Evolutionary conservation across 1,139 yeast species (phyloP).

Genomic region (Candida freyschussii): DNA sequence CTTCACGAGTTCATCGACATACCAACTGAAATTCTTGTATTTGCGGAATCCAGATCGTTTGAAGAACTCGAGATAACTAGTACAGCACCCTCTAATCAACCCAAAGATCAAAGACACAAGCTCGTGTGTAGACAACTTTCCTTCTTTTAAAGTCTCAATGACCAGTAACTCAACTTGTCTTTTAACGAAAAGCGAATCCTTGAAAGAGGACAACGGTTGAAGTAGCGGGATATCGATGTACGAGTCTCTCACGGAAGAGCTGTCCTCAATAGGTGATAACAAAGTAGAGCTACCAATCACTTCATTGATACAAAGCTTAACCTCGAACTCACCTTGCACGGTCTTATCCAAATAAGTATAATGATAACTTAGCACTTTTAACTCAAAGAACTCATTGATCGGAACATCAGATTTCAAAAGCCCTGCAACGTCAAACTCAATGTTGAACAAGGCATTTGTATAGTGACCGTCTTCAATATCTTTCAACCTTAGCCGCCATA

Average conservation of each 20-base stretch:
- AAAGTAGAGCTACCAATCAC: background rate
- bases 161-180: slow-evolving; percentile 34
- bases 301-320: slow-evolving; percentile 11
- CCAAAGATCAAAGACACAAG: slow-evolving; percentile 18
- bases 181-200: slow-evolving; percentile 32
- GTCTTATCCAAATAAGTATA: slow-evolving; percentile 7
- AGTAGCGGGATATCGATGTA: slow-evolving; percentile 27
- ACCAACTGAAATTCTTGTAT: slow-evolving; percentile 21
- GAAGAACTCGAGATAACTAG: slow-evolving; percentile 20
- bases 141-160: slow-evolving; percentile 15
- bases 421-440: slow-evolving; percentile 11
- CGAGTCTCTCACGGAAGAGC: background rate
- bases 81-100: slow-evolving; percentile 20
- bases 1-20: slow-evolving; percentile 18
- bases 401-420: slow-evolving; percentile 3
- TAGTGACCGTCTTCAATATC: slow-evolving; percentile 22
- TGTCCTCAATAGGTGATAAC: slow-evolving; percentile 6
- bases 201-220: slow-evolving; percentile 32
- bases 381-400: slow-evolving; percentile 11
- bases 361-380: slow-evolving; percentile 14
- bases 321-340: slow-evolving; percentile 2
- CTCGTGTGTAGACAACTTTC: slow-evolving; percentile 6
- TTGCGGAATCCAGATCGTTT: slow-evolving; percentile 18
- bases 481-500: slow-evolving; percentile 10
- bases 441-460: slow-evolving; percentile 14